Conservation (phyloP, 306 rosid species). For the Cicer chorassanicum region DNA sequence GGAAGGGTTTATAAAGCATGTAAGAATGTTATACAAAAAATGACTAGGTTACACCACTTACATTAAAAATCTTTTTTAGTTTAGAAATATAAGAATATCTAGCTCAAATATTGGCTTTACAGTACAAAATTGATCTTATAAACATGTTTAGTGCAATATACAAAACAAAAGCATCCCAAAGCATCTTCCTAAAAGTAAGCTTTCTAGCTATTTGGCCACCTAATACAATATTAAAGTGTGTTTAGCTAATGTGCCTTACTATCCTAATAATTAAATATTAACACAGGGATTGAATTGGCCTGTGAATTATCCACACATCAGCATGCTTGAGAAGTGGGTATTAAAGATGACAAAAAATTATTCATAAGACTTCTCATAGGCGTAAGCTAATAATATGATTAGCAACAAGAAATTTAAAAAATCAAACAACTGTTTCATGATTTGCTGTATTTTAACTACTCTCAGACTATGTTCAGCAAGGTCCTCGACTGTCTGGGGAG, state of each 20-base stretch:
- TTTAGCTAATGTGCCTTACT: constrained; percentile 10
- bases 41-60: not conserved
- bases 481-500: not conserved
- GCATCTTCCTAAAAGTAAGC: constrained; percentile 7
- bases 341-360: not conserved
- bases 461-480: not conserved
- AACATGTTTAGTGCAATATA: constrained; percentile 25
- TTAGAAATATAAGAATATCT: constrained; percentile 11
- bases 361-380: not conserved
- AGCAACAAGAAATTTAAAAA: not conserved
- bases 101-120: not conserved
- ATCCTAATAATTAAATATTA: not conserved
- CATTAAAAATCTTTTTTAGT: not conserved
- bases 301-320: constrained; percentile 5
- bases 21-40: not conserved
- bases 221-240: constrained; percentile 22
- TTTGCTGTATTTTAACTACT: constrained; percentile 14
- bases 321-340: not conserved
- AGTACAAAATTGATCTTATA: constrained; percentile 16
- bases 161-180: constrained; percentile 27
- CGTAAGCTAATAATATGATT: constrained; percentile 1
- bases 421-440: not conserved
- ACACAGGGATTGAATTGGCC: not conserved
- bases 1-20: constrained; percentile 8
- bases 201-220: constrained; percentile 17